phyloP scores from a whole-genome alignment of 768 basidiomycete species.

The Lepiota venenata region DNA sequence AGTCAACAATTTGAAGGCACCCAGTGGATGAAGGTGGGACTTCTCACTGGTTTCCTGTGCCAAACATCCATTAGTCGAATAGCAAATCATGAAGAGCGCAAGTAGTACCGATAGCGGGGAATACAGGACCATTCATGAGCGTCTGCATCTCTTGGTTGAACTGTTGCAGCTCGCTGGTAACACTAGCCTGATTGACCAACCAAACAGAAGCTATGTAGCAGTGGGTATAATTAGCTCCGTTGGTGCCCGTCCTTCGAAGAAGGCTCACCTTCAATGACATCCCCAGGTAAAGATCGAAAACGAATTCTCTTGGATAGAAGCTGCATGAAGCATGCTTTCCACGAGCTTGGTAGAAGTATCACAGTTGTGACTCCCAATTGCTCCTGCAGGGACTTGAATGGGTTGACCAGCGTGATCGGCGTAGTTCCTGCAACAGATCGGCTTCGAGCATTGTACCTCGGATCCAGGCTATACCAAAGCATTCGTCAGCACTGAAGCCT shows the following conservation, averaged over 20 bases:
- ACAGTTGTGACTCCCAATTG: conserved; percentile 46
- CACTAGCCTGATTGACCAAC: conserved; percentile 28
- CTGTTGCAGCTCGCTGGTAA: conserved; percentile 38
- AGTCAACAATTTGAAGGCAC: background rate
- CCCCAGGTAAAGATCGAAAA: conserved; percentile 66
- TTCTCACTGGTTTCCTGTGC: conserved; percentile 48
- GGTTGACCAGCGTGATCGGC: conserved; percentile 32
- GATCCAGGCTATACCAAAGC: conserved; percentile 37
- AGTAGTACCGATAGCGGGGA: conserved; percentile 42
- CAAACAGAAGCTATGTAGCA: background rate
- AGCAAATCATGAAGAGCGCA: background rate
- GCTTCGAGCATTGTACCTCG: conserved; percentile 57
- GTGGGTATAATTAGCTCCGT: background rate
- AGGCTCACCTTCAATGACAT: conserved; percentile 53
- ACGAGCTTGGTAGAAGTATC: conserved; percentile 49
- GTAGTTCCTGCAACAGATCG: conserved; percentile 58
- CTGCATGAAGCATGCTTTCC: conserved; percentile 45
- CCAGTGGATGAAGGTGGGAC: background rate
- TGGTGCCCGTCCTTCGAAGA: background rate
- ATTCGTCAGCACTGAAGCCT: background rate
- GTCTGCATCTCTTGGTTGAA: conserved; percentile 45
- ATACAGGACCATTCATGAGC: conserved; percentile 39
- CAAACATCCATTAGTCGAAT: background rate
- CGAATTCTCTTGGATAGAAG: conserved; percentile 30
- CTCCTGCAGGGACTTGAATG: conserved; percentile 41